Evolutionary conservation across 2,329 filamentous ascomycete genomes (phyloP), one percentile per base, ranked within the genome.

Genomic region (Talaromyces rugulosus): DNA sequence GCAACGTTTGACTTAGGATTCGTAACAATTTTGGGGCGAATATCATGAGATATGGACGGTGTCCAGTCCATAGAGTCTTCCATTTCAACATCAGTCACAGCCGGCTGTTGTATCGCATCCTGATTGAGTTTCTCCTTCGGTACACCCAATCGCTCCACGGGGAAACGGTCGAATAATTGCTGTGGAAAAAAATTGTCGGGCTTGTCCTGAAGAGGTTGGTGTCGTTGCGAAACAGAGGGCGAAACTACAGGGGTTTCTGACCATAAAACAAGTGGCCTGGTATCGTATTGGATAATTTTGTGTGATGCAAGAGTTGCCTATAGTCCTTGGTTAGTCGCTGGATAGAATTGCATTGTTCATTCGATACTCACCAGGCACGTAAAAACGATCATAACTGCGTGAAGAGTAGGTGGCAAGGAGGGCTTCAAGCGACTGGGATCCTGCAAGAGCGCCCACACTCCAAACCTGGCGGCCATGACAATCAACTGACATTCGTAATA

Each of bases 61-160:
- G 77, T 78, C 80, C 80, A 82, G 63, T 82, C 80, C 80, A 82
- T 82, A 50, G 73, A 73, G 63, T 81, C 78, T 18, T 67, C 69
- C 56, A 47, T 27, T 50, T 78, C 77, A 5, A 74, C 72, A 14
- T 76, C 75, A 57, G 74, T 75, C 23, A 76, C 77, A 23, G 74
- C 69, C 54, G 70, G 69, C 14, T 57, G 75, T 70, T 34, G 36
- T 69, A 61, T n/a, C 66, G 64, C 56, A 67, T 62, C 28, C 66
- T 61, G 34, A 66, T 62, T 14, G 65, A 64, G 68, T 11, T 50
- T 63, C 53, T 69, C 61, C 36, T 58, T 70, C 58, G 67, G 64
- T 60, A 70, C 65, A 30, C 74, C 73, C 62, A 82, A 69, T 62
- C 75, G 77, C 31, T 75, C 71, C 31, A 80, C 65, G n/a, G 78